Conservation (phyloP, 176 grass and related monocot genomes). For the Cymbopogon citratus region DNA sequence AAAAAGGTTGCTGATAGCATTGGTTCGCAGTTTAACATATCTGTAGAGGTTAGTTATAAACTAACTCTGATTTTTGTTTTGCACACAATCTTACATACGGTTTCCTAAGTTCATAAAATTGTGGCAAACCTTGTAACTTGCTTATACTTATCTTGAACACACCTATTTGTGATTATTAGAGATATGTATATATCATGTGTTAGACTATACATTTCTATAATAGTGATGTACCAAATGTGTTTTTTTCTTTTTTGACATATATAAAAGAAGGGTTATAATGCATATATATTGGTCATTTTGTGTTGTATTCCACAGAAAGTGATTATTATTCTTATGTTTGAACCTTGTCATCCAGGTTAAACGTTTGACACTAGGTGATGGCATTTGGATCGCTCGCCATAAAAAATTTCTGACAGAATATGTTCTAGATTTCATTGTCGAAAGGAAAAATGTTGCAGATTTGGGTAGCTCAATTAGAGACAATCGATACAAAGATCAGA, state of each 20-base stretch:
- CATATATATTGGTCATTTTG: constrained; percentile 12
- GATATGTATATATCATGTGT: too few species aligned
- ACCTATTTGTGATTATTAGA: too few species aligned
- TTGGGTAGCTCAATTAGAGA: constrained; percentile 71
- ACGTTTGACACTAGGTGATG: constrained; percentile 77
- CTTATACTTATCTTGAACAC: background rate
- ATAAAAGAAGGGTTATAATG: background rate
- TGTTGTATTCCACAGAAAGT: constrained; percentile 4
- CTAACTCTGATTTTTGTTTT: background rate
- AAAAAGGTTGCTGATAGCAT: constrained; percentile 67
- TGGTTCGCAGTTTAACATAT: constrained; percentile 45
- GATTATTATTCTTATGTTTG: constrained; percentile 20
- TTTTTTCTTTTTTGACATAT: background rate
- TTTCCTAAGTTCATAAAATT: background rate
- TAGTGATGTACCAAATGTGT: background rate
- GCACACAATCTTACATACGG: background rate
- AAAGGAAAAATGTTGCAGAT: constrained; percentile 84
- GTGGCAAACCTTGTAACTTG: background rate
- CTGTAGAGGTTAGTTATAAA: constrained; percentile 63
- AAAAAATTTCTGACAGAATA: constrained; percentile 50
- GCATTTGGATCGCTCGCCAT: constrained; percentile 70
- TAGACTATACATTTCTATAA: too few species aligned
- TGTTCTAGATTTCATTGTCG: constrained; percentile 92
- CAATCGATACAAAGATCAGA: constrained; percentile 92
- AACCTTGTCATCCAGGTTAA: constrained; percentile 49